Evolutionary conservation across 2,329 filamentous ascomycete genomes (phyloP), one percentile per base, ranked within the genome.

Genomic region (Hymenoscyphus occultus): DNA sequence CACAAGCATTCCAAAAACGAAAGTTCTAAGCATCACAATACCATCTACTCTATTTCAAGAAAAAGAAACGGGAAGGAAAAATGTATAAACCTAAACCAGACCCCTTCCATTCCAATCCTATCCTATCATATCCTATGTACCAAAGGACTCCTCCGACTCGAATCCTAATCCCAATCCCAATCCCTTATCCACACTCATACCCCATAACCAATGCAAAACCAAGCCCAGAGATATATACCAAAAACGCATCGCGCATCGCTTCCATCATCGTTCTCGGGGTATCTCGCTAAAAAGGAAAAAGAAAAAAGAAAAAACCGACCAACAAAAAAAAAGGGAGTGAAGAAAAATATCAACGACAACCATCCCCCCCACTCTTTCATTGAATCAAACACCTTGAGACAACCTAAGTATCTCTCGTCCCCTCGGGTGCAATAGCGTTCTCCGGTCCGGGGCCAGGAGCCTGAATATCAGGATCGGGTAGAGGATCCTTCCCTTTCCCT

Each of bases 361-460:
- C 22, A 2, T n/a, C n/a, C 9, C 16, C 45, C n/a, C 9, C 5
- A n/a, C n/a, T n/a, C n/a, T n/a, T 22, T 7, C 45, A 13, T 10
- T 28, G 3, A 4, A 28, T 54, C 48, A 35, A 35, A 10, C 28
- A 28, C 2, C 28, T 28, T 2, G 3, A 28, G 28, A 28, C 1
- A 28, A 28, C 28, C 28, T 28, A 65, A 63, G 31, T 42, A 56
- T 62, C 56, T 57, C 70, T 68, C 35, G 60, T 67, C 3, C 67
- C 70, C 40, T 72, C 70, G 10, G 71, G 70, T 6, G 70, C 70
- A 65, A 70, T 71, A 22, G 68, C 67, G 63, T 73, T 72, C 60
- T 73, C 71, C 3, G 69, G 68, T 31, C 70, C 70, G 0, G 70
- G 58, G 14, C 70, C 70, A 48, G 69, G 61, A 45, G 64, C 64